Evolutionary conservation across 108 stramenopile genomes (phyloP).

Genomic region (Skeletonema grethae): DNA sequence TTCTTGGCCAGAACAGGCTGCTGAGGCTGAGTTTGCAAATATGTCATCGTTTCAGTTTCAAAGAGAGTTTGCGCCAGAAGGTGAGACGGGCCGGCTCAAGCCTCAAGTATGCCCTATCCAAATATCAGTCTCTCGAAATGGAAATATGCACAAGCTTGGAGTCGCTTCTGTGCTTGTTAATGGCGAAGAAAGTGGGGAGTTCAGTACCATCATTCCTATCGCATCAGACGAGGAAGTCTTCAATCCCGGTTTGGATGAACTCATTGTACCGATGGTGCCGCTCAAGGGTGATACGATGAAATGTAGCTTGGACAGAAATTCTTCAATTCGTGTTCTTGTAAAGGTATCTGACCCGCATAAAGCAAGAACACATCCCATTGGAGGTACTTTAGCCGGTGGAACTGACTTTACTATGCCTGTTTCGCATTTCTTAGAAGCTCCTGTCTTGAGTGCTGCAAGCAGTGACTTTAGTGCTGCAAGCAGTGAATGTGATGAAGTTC

Average conservation of each 20-base stretch:
- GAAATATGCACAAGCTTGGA: constrained; percentile 20
- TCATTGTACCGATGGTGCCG: constrained; percentile 20
- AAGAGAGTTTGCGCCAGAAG: constrained; percentile 5
- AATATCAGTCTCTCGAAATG: constrained; percentile 23
- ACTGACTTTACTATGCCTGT: not conserved
- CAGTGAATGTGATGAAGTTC: not conserved
- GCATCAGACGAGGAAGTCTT: not conserved
- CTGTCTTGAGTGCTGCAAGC: not conserved
- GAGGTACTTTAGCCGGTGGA: too few relatives aligned
- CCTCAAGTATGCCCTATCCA: constrained; percentile 24
- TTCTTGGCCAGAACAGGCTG: constrained; percentile 12
- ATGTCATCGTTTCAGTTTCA: constrained; percentile 23
- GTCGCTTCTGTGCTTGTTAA: constrained; percentile 17
- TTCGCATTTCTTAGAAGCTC: not conserved
- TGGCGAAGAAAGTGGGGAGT: constrained; percentile 27
- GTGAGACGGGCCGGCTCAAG: not conserved
- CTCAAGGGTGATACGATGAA: constrained; percentile 37
- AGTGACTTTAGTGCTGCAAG: not conserved
- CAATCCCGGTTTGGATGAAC: not conserved
- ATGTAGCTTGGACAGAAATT: constrained; percentile 20
- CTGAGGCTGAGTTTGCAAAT: not conserved
- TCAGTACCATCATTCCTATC: constrained; percentile 11
- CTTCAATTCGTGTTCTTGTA: constrained; percentile 20
- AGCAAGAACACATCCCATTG: too few relatives aligned
- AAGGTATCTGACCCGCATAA: constrained; percentile 12